Conservation (phyloP, 768 basidiomycete genomes). For the Lentinula boryana region DNA sequence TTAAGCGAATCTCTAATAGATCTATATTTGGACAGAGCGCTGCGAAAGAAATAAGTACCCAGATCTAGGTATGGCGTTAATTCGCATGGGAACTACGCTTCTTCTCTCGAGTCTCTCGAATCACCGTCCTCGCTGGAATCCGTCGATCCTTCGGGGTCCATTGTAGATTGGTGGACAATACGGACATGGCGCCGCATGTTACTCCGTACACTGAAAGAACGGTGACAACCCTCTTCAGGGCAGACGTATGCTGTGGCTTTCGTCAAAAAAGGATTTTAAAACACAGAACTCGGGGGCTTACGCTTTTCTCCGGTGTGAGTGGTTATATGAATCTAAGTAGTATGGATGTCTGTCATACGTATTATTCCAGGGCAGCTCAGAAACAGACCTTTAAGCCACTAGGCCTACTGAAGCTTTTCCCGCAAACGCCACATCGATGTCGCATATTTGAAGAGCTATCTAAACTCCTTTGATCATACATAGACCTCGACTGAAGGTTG, state of each 20-base stretch:
- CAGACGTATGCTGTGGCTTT: conserved; percentile 47
- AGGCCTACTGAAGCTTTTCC: conserved; percentile 53
- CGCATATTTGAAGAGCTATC: conserved; percentile 19
- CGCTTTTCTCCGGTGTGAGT: conserved; percentile 60
- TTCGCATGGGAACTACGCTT: background rate
- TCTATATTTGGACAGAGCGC: too few species aligned
- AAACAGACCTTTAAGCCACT: conserved; percentile 47
- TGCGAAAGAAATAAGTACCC: too few species aligned
- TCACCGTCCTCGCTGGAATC: conserved; percentile 11
- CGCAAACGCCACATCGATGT: conserved; percentile 51
- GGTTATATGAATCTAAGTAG: conserved; percentile 47
- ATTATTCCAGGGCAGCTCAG: background rate
- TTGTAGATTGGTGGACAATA: conserved; percentile 31
- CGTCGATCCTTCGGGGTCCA: background rate
- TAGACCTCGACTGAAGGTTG: background rate
- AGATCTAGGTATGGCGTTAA: too few species aligned
- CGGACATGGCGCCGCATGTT: conserved; percentile 68
- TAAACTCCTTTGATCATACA: background rate
- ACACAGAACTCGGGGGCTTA: conserved; percentile 23
- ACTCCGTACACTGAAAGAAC: conserved; percentile 61
- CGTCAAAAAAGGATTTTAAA: conserved; percentile 8
- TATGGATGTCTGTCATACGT: too few species aligned
- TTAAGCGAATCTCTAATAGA: too few species aligned
- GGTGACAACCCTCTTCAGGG: conserved; percentile 58
- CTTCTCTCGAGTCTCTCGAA: background rate